A percentile compares a stretch with the other conserved stretches of the same genome.
Conservation (phyloP, 108 stramenopile genomes). For the Mayamaea pseudoterrestris region DNA sequence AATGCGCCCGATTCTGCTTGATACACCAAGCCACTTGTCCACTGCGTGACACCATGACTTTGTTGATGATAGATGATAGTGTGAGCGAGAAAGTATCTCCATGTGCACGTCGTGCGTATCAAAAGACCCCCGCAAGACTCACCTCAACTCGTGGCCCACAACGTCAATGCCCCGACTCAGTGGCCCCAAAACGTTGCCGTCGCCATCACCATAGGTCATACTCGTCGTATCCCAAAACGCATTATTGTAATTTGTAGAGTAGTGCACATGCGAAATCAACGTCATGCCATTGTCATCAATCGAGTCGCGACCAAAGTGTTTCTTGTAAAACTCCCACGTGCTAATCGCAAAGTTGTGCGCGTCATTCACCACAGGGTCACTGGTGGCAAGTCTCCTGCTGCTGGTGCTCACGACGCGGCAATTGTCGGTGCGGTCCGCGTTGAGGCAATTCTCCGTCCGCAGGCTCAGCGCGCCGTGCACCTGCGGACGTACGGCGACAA, state of each 20-base stretch:
- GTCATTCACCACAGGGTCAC: too few relatives aligned
- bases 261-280: too few relatives aligned
- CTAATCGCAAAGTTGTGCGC: too few relatives aligned
- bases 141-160: neutral
- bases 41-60: neutral
- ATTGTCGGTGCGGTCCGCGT: too few relatives aligned
- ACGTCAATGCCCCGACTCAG: neutral
- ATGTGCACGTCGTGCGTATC: neutral
- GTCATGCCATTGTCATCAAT: neutral
- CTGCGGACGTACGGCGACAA: too few relatives aligned
- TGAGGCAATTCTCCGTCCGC: too few relatives aligned
- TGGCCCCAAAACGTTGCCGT: neutral
- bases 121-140: neutral
- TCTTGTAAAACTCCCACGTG: too few relatives aligned
- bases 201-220: neutral
- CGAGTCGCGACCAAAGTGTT: neutral
- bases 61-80: neutral
- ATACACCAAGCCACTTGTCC: too few relatives aligned
- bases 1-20: neutral
- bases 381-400: too few relatives aligned
- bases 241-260: neutral
- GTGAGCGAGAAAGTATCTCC: too few relatives aligned
- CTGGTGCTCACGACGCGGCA: too few relatives aligned
- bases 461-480: too few relatives aligned
- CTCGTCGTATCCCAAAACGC: neutral